A percentile compares a stretch with the other conserved stretches of the same genome.
phyloP scores from a whole-genome alignment of 441 rosid species.

The Populus hybrid region DNA sequence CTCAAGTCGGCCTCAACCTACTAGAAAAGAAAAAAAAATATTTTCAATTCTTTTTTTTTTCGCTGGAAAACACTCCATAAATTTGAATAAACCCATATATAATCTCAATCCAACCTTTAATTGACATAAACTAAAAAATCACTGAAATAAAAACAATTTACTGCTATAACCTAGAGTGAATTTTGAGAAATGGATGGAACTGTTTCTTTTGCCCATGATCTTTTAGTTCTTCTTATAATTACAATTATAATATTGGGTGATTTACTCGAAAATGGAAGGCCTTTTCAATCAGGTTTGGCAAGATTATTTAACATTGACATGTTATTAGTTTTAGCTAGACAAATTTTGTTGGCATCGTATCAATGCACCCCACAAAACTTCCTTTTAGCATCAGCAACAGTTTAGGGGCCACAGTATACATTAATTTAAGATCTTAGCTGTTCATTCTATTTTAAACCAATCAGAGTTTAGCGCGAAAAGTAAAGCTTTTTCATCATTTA shows the following conservation, averaged over 20 bases:
- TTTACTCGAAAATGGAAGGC: not conserved
- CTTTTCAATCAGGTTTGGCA: slow-evolving; percentile 28
- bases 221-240: no score
- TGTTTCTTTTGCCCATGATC: no score
- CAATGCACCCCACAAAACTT: slow-evolving; percentile 33
- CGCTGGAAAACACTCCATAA: no score
- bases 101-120: no score
- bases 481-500: slow-evolving; percentile 48
- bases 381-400: slow-evolving; percentile 26
- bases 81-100: no score
- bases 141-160: no score
- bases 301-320: slow-evolving; percentile 20
- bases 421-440: slow-evolving; percentile 54
- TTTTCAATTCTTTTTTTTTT: no score
- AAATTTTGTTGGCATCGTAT: slow-evolving; percentile 35
- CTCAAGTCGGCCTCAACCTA: no score
- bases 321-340: slow-evolving; percentile 43
- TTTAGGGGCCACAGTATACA: slow-evolving; percentile 43
- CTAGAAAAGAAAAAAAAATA: no score
- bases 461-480: slow-evolving; percentile 45
- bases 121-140: no score
- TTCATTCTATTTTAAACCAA: slow-evolving; percentile 68
- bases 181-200: no score
- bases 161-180: no score
- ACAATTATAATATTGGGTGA: not conserved